phyloP scores from a whole-genome alignment of 2,329 filamentous ascomycete genomes.

The Neonectria ditissima region DNA sequence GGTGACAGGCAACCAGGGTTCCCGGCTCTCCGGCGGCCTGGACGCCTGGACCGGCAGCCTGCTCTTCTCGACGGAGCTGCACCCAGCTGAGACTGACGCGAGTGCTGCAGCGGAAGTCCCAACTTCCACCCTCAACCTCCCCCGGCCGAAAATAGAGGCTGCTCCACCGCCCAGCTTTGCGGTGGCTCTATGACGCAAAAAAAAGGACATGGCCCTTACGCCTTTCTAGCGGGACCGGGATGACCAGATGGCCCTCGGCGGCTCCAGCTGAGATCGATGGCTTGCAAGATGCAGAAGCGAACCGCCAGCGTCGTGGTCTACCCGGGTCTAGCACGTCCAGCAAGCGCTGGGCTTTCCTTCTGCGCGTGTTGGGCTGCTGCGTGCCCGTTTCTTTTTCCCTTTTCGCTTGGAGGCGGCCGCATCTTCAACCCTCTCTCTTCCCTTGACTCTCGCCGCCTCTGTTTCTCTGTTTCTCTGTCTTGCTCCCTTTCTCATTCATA shows the following conservation, averaged over 20 bases:
- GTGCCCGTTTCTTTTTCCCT: constrained; percentile 11
- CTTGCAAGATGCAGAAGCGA: constrained; percentile 25
- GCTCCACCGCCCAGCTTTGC: constrained; percentile 5
- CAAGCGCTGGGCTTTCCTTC: constrained; percentile 27
- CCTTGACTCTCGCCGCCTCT: constrained; percentile 17
- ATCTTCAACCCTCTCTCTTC: constrained; percentile 8
- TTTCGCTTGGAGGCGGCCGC: constrained; percentile 13
- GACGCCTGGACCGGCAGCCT: neutral
- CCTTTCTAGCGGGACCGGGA: neutral
- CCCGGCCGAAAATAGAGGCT: constrained; percentile 8
- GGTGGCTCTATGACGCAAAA: constrained; percentile 18
- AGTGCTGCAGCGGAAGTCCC: neutral
- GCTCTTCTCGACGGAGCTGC: neutral
- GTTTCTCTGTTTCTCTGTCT: constrained; percentile 20
- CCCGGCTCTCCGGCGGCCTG: neutral
- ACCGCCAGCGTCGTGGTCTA: constrained; percentile 14
- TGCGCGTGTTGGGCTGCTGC: constrained; percentile 10
- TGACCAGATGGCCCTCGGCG: constrained; percentile 11
- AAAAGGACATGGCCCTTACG: neutral
- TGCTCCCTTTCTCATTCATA: constrained; percentile 11
- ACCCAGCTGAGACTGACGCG: neutral
- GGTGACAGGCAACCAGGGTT: constrained; percentile 3
- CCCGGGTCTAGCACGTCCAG: neutral
- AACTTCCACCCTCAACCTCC: constrained; percentile 2
- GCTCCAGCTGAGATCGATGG: constrained; percentile 19